phyloP scores from a whole-genome alignment of 345 rosid genomes.

The Ceriops decandra region DNA sequence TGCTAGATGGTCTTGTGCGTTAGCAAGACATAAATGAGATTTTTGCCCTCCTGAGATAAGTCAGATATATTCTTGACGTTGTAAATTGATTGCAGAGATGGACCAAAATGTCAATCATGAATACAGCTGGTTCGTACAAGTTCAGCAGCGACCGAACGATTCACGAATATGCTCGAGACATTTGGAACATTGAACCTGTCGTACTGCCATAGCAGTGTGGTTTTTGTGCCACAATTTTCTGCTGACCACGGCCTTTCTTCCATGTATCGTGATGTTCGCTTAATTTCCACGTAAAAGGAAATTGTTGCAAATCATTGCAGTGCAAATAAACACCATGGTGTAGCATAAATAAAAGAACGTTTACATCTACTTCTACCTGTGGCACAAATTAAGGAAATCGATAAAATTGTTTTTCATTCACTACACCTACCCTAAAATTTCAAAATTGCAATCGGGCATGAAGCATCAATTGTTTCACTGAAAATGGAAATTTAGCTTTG shows the following conservation, averaged over 20 bases:
- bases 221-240: neutral
- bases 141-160: slow-evolving; percentile 91
- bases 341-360: too few species aligned
- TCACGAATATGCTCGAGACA: slow-evolving; percentile 67
- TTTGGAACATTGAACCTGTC: slow-evolving; percentile 63
- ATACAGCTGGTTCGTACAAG: slow-evolving; percentile 71
- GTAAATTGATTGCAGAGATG: slow-evolving; percentile 48
- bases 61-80: neutral
- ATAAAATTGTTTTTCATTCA: neutral
- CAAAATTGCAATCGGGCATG: too few species aligned
- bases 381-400: neutral
- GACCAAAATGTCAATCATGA: slow-evolving; percentile 81
- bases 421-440: too few species aligned
- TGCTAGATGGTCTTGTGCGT: too few species aligned
- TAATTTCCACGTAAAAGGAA: neutral
- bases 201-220: slow-evolving; percentile 21
- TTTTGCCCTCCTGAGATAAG: too few species aligned
- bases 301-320: slow-evolving; percentile 2
- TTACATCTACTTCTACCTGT: neutral
- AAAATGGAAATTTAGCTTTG: too few species aligned
- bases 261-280: neutral
- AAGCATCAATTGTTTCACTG: too few species aligned
- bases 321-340: neutral
- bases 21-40: too few species aligned
- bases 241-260: too few species aligned